Percentiles rank a stretch among this genome's conserved stretches.
Evolutionary conservation across 805 yeast species (phyloP).

Genomic region (Ogataea sp.): DNA sequence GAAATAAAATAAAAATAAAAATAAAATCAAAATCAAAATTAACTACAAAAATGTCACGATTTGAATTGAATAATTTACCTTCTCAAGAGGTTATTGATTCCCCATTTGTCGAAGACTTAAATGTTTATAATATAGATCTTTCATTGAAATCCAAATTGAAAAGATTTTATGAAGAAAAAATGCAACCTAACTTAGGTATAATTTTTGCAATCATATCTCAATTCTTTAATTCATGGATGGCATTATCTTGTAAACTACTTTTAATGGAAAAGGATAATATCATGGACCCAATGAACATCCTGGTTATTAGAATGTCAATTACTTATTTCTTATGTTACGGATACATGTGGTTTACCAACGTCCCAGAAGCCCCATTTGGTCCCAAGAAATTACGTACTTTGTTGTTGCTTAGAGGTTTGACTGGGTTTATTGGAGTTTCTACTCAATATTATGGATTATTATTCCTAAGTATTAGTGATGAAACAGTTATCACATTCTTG

Average conservation of each 20-base stretch:
- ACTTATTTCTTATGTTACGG: conserved; percentile 53
- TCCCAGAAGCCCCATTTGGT: conserved; percentile 63
- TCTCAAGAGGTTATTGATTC: too few relatives aligned
- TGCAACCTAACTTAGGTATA: conserved; percentile 44
- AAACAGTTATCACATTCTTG: conserved; percentile 71
- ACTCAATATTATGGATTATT: conserved; percentile 68
- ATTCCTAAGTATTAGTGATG: conserved; percentile 72
- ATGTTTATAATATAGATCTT: background rate
- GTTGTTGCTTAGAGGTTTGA: conserved; percentile 53
- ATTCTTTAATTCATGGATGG: conserved; percentile 71
- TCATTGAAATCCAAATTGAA: background rate
- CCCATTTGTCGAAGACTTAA: background rate
- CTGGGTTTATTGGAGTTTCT: conserved; percentile 77
- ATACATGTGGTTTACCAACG: conserved; percentile 40
- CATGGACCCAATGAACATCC: conserved; percentile 70
- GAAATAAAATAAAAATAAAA: too few relatives aligned
- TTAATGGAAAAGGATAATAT: conserved; percentile 57
- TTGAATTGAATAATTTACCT: too few relatives aligned
- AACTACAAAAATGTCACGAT: too few relatives aligned
- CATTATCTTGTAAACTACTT: conserved; percentile 64
- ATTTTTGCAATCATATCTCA: conserved; percentile 53
- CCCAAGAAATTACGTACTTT: conserved; percentile 47
- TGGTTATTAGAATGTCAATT: conserved; percentile 68
- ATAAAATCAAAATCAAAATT: too few relatives aligned
- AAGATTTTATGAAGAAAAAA: background rate